Conservation (phyloP, 352 stramenopile genomes). For the Elongisporangium senticosum region DNA sequence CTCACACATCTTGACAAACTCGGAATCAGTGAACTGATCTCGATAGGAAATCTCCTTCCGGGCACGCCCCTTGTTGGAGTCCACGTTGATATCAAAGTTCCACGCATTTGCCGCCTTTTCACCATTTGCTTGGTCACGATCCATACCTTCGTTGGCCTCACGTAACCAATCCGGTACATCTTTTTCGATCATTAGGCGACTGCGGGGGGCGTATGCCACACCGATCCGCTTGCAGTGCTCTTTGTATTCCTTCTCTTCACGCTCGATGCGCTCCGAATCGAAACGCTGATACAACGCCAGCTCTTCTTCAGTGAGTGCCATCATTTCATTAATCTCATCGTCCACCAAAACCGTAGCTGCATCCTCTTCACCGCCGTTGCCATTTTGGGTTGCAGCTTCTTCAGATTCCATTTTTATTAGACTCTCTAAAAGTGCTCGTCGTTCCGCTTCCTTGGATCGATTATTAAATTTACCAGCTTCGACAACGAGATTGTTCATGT, state of each 20-base stretch:
- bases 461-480: constrained; percentile 89
- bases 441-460: constrained; percentile 79
- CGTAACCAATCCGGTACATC: constrained; percentile 72
- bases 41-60: constrained; percentile 84
- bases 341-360: constrained; percentile 61
- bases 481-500: constrained; percentile 89
- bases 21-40: constrained; percentile 79
- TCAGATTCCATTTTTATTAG: constrained; percentile 88
- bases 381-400: constrained; percentile 49
- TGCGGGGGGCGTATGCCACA: constrained; percentile 30
- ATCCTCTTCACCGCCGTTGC: constrained; percentile 57
- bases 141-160: constrained; percentile 62
- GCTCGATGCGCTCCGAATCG: constrained; percentile 53
- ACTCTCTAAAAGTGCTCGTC: constrained; percentile 79
- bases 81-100: constrained; percentile 54
- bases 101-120: constrained; percentile 57
- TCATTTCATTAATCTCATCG: constrained; percentile 88
- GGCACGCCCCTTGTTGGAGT: constrained; percentile 47
- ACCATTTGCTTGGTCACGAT: constrained; percentile 38
- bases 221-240: constrained; percentile 64
- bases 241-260: constrained; percentile 59
- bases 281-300: constrained; percentile 72
- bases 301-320: constrained; percentile 85
- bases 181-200: constrained; percentile 64
- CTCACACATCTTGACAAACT: constrained; percentile 87